Evolutionary conservation across 257 asterid genomes (phyloP), one percentile per base, ranked within the genome.

Genomic region (Plectranthus barbatus): DNA sequence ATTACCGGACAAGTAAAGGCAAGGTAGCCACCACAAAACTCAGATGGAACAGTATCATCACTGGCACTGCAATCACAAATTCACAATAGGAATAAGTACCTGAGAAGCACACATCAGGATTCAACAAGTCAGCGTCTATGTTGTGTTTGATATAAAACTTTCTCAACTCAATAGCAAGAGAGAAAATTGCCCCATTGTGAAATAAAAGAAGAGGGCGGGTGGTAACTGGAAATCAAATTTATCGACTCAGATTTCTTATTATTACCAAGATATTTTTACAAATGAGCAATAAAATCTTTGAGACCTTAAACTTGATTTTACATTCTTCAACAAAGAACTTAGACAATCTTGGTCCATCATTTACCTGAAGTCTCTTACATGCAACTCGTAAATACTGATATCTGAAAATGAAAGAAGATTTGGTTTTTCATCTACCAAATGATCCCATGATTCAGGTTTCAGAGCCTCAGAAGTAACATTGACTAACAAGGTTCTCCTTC

Each of bases 321-420:
- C 31, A 53, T 58, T 53, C 10, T 40, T 69, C 26, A 45, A 68
- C 31, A 14, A 56, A 53, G 13, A 36, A 45, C 69, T 44, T 60
- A 13, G 21, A 67, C 45, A 61, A 68, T 33, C 48, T 51, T 36
- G 68, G 17, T 20, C 40, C 15, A 26, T 47, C 39, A 68, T 58
- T 76, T 79, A 89, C 98, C 98, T 92, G 85, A 92, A 92, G 78
- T 92, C 98, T 78, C 98, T 83, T 49, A 92, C 86, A 71, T 89
- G 98, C 83, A 92, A 73, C 84, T 92, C 98, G 59, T 89, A 92
- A 56, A 92, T 76, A 78, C 98, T 92, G 77, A 82, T 70, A 71
- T 92, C 97, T 62, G 91, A 81, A 72, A 86, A 81, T 39, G 95
- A 86, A 76, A 14, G 73, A 68, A 88, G 83, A 54, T 47, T n/a